Conservation (phyloP, 495 filamentous ascomycete genomes). For the Baudoinia panamericana region DNA sequence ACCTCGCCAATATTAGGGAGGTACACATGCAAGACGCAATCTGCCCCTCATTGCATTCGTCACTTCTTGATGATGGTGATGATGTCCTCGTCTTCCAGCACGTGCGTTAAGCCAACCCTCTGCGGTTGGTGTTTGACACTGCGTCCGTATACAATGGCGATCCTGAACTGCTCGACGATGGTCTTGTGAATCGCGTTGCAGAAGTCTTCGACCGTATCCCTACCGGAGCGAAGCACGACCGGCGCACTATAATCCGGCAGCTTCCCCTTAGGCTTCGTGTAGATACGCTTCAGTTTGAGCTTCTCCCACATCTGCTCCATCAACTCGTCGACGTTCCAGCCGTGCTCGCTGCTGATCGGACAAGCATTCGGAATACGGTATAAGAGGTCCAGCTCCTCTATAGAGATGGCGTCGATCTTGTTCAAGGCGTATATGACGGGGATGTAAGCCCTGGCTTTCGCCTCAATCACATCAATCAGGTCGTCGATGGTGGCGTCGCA, state of each 20-base stretch:
- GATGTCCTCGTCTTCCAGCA: slow-evolving; percentile 93
- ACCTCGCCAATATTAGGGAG: too few relatives aligned
- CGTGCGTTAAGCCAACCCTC: slow-evolving; percentile 79
- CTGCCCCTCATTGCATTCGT: too few relatives aligned
- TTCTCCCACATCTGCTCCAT: slow-evolving; percentile 98
- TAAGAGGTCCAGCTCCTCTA: slow-evolving; percentile 89
- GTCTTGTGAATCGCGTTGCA: slow-evolving; percentile 94
- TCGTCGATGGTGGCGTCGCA: slow-evolving; percentile 90
- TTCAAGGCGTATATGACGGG: slow-evolving; percentile 97
- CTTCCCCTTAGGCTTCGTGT: slow-evolving; percentile 96
- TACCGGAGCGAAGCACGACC: slow-evolving; percentile 70
- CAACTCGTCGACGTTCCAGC: slow-evolving; percentile 96
- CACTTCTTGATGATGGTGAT: slow-evolving; percentile 45
- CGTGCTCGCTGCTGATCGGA: slow-evolving; percentile 94
- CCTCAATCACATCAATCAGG: slow-evolving; percentile 89
- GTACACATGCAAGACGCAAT: too few relatives aligned
- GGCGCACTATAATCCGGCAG: slow-evolving; percentile 84
- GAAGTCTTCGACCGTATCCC: slow-evolving; percentile 91
- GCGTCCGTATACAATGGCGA: slow-evolving; percentile 89
- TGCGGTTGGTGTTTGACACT: slow-evolving; percentile 99
- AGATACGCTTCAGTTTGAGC: slow-evolving; percentile 76
- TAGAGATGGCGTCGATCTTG: slow-evolving; percentile 96
- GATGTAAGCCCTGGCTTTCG: slow-evolving; percentile 90
- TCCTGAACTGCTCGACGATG: slow-evolving; percentile 91
- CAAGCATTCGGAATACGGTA: slow-evolving; percentile 95